Conservation (phyloP, 257 asterid genomes). For the Primulina tabacum region DNA sequence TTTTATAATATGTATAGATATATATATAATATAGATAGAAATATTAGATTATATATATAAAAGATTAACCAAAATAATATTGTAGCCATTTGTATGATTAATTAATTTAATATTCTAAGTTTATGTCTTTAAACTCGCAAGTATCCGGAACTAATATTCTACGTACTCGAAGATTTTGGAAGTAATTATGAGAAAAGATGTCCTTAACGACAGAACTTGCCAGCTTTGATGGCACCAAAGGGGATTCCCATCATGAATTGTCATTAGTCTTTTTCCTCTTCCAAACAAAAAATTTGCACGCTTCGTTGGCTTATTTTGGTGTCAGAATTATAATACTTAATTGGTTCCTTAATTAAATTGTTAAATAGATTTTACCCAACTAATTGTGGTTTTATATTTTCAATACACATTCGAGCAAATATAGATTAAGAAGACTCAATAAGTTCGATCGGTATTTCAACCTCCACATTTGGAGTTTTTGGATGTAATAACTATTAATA, state of each 20-base stretch:
- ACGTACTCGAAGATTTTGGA: slow-evolving; percentile 27
- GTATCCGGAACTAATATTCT: slow-evolving; percentile 27
- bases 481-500: too few relatives aligned
- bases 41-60: too few relatives aligned
- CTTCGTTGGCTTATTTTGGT: neutral
- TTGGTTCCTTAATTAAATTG: neutral
- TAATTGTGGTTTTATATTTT: too few relatives aligned
- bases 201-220: slow-evolving; percentile 55
- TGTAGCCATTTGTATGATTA: neutral
- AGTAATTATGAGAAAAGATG: slow-evolving; percentile 33
- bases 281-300: neutral
- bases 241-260: slow-evolving; percentile 39
- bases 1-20: too few relatives aligned
- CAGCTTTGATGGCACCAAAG: slow-evolving; percentile 57
- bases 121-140: neutral
- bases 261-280: neutral
- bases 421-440: too few relatives aligned
- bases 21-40: too few relatives aligned
- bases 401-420: neutral
- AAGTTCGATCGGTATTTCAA: neutral
- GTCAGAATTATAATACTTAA: neutral
- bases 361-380: neutral
- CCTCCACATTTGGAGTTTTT: neutral
- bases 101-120: neutral
- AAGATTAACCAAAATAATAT: neutral